Percentiles rank a stretch among this genome's conserved stretches.
phyloP scores from a whole-genome alignment of 2,329 filamentous ascomycete species.

The Fusarium penzigii region DNA sequence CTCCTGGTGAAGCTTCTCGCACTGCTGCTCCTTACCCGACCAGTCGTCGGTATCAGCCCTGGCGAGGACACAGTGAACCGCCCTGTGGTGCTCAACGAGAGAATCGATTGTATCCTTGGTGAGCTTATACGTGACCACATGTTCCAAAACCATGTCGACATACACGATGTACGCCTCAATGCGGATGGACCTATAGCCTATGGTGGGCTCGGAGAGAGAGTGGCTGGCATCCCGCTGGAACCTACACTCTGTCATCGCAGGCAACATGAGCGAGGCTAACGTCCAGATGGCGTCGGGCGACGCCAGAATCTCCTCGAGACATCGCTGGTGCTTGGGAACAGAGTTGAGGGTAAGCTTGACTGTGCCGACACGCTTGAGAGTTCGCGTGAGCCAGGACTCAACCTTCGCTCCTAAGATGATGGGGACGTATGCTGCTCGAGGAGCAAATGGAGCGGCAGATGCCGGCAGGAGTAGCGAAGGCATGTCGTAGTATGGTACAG shows the following conservation, averaged over 20 bases:
- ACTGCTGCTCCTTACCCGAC: conserved; percentile 93
- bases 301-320: conserved; percentile 91
- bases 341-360: conserved; percentile 97
- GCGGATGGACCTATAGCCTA: conserved; percentile 91
- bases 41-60: conserved; percentile 89
- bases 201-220: conserved; percentile 69
- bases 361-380: conserved; percentile 93
- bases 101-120: conserved; percentile 92
- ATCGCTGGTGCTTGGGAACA: conserved; percentile 91
- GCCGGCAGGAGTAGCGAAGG: conserved; percentile 91
- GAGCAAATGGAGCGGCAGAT: conserved; percentile 94
- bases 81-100: conserved; percentile 93
- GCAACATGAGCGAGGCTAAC: conserved; percentile 86
- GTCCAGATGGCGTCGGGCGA: conserved; percentile 92
- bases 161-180: conserved; percentile 98
- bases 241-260: conserved; percentile 84
- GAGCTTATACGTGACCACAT: conserved; percentile 97
- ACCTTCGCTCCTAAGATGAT: conserved; percentile 91
- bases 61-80: conserved; percentile 88
- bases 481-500: too few species aligned
- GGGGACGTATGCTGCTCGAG: conserved; percentile 85
- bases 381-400: conserved; percentile 95
- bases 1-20: conserved; percentile 96
- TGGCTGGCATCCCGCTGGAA: conserved; percentile 72
- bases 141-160: conserved; percentile 97